Base-by-base conservation (phyloP, 805 yeast species). In the Candida sphagnicola region DNA sequence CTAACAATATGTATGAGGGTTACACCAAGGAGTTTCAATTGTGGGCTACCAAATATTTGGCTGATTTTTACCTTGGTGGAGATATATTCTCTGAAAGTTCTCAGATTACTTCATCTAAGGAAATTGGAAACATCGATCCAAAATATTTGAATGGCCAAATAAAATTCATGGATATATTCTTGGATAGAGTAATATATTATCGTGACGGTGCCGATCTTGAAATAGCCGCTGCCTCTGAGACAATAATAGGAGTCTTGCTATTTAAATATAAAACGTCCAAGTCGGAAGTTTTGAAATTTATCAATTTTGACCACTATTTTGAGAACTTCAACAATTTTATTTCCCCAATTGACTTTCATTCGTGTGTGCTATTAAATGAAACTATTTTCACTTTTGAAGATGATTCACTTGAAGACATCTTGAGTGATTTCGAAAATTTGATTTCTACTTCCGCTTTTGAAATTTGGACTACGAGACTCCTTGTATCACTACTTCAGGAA, bases 161-260 rank as follows among this genome's bases (percentile, higher is more conserved):
- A 14, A 21, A 23, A 16, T 13, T 13, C 18, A 19, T 33, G 35
- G 56, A 64, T 41, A 39, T 50, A 5, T 38, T 62, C 0, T 58
- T 68, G 38, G 42, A 47, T 2, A 38, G 46, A 8, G 46, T 74
- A 24, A 16, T 57, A 0, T 39, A 46, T 0, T 39, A 43, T 8
- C 38, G 52, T 10, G 42, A 48, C 1, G 24, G 36, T 1, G 44
- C 48, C 1, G 39, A 56, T 25, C n/a, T 48, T 2, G 47, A 49
- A 8, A 56, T 46, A 18, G 42, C 45, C 4, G 54, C 55, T 4
- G 50, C 63, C 36, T 56, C 70, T 31, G 77, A 75, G 28, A 43
- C 66, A 3, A 49, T 70, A 4, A 29, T 70, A 6, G 77, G 78
- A 1, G 65, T 57, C 8, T 49, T 73, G 13, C 42, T 70, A 1